Base-by-base conservation (phyloP, 169 alveolate genomes). In the Prorocentrum cordatum region DNA sequence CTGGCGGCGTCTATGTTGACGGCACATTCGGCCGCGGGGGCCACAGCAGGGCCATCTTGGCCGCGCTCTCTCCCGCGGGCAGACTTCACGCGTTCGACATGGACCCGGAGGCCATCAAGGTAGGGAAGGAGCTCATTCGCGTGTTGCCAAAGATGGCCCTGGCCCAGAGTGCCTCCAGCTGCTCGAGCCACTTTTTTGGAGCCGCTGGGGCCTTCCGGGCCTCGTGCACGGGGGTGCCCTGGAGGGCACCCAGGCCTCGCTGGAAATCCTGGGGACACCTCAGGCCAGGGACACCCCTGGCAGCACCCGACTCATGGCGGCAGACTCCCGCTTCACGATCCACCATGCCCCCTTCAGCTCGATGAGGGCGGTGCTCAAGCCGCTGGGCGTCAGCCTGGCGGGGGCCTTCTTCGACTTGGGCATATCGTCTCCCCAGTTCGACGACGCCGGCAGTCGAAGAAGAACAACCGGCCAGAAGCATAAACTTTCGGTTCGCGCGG, bases 61-160 rank as follows among this genome's bases (percentile, higher is more conserved):
- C 86, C 22, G 86, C 86, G 7, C 50, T 75, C 73, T 75, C 86
- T 9, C 61, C 73, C 27, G 50, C 86, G 22, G 86, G 86, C 31
- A 33, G 59, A n/a, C 86, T 75, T n/a, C 86, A 75, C 32, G 86
- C 86, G 31, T 75, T 75, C 39, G 86, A 75, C 72, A 75, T 75
- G 86, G 86, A 75, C 27, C 86, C 86, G 61, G 86, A 75, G 26
- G 86, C 86, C 61, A 75, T 75, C 32, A 72, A 54, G 10, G 86
- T 27, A 31, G 86, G 86, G 36, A 75, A 75, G 45, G 72, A 75
- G 31, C 72, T 75, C 39, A 75, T 75, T n/a, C n/a, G n/a, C n/a
- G n/a, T n/a, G n/a, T n/a, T n/a, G n/a, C n/a, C n/a, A n/a, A n/a
- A n/a, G n/a, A n/a, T n/a, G n/a, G n/a, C n/a, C n/a, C n/a, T n/a